Conservation (phyloP, 164 flowering plant genomes). For the Umbilicus rupestris region DNA sequence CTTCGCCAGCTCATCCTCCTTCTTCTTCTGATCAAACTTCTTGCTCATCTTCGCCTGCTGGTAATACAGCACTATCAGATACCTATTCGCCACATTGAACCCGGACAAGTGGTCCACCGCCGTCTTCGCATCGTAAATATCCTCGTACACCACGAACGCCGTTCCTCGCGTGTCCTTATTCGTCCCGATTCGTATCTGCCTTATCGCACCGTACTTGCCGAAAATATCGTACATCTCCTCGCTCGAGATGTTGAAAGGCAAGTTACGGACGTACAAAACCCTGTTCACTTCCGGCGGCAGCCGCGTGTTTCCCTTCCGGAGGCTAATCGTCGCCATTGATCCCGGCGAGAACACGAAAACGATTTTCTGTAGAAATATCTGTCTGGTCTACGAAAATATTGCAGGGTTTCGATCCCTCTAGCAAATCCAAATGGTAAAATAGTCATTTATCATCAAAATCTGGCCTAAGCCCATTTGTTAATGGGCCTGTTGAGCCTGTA, state of each 20-base stretch:
- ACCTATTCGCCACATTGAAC: slow-evolving; percentile 91
- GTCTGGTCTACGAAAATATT: too few relatives aligned
- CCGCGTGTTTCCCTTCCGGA: slow-evolving; percentile 79
- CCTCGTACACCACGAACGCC: slow-evolving; percentile 94
- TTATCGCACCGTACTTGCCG: slow-evolving; percentile 92
- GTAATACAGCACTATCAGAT: slow-evolving; percentile 79
- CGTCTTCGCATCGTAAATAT: slow-evolving; percentile 93
- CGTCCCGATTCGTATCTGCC: slow-evolving; percentile 82
- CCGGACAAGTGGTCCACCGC: slow-evolving; percentile 95
- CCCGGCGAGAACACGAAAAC: too few relatives aligned
- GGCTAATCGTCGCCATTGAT: slow-evolving; percentile 53
- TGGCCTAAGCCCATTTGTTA: too few relatives aligned
- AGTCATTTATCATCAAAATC: too few relatives aligned
- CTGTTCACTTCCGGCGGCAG: slow-evolving; percentile 93
- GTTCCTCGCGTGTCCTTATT: slow-evolving; percentile 91
- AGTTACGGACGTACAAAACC: slow-evolving; percentile 75
- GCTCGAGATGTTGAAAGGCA: slow-evolving; percentile 88
- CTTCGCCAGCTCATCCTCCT: slow-evolving; percentile 76
- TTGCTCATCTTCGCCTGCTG: slow-evolving; percentile 97
- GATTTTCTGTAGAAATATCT: too few relatives aligned
- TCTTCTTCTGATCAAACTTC: slow-evolving; percentile 89
- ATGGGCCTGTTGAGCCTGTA: too few relatives aligned
- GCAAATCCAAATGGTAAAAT: too few relatives aligned
- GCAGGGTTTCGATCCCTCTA: too few relatives aligned
- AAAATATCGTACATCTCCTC: slow-evolving; percentile 99